These are phyloP conservation scores for Begonia peltatifolia DNA, from an alignment of 306 rosid genomes.

Conservation along the genomic window DNA sequence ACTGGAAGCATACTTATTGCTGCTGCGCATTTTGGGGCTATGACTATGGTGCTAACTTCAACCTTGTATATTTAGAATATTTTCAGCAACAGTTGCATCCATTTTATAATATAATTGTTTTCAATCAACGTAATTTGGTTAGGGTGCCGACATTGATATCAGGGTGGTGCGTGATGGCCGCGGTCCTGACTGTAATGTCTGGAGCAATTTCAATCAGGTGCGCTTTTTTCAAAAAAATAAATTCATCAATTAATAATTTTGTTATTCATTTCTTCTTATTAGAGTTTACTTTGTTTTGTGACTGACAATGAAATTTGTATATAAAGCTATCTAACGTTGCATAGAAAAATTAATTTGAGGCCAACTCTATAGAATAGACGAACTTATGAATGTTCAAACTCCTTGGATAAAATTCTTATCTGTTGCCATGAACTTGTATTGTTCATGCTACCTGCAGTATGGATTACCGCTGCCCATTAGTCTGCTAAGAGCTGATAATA, in stretches of 20 bases:
- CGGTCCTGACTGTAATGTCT: conserved; percentile 89
- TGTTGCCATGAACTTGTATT: conserved; percentile 8
- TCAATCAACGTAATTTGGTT: conserved; percentile 20
- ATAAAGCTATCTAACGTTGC: too few relatives aligned
- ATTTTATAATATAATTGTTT: neutral
- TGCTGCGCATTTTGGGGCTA: conserved; percentile 93
- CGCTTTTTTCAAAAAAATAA: conserved; percentile 9
- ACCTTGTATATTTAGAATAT: conserved; percentile 5
- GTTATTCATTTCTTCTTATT: too few relatives aligned
- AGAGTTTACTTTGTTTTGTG: too few relatives aligned
- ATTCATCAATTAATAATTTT: neutral
- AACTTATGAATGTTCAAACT: neutral
- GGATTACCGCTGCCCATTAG: conserved; percentile 69
- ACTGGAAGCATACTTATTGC: conserved; percentile 89
- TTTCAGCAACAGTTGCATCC: too few relatives aligned
- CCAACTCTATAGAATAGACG: neutral
- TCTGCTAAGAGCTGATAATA: conserved; percentile 88
- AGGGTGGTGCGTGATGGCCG: conserved; percentile 97
- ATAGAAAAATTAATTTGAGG: too few relatives aligned
- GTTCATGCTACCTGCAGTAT: conserved; percentile 46
- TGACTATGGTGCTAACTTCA: conserved; percentile 63
- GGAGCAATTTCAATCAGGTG: conserved; percentile 99
- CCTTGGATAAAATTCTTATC: neutral
- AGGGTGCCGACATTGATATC: conserved; percentile 99
- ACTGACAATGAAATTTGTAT: too few relatives aligned